These are phyloP conservation scores for Russula sp. DNA, from an alignment of 768 basidiomycete genomes.

Conservation along the genomic window DNA sequence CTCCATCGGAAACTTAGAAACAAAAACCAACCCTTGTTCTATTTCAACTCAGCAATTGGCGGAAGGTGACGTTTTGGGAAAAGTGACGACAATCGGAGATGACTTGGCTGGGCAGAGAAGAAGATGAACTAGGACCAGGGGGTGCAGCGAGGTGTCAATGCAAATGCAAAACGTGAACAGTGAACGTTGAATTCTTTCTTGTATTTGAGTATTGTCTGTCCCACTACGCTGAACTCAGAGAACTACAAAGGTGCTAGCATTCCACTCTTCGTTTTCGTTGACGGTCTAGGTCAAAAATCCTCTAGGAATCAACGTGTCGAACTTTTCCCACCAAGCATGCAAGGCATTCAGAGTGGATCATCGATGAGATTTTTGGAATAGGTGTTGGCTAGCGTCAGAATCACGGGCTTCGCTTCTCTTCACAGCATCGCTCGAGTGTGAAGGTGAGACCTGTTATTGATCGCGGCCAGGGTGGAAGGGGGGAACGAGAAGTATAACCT, in stretches of 20 bases:
- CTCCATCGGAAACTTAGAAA: no score
- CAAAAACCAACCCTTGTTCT: conserved; percentile 40
- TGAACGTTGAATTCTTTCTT: conserved; percentile 27
- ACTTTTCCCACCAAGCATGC: conserved; percentile 31
- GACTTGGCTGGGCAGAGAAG: conserved; percentile 41
- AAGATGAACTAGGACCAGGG: conserved; percentile 53
- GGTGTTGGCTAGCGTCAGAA: conserved; percentile 36
- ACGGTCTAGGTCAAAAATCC: conserved; percentile 59
- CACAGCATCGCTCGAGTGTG: conserved; percentile 46
- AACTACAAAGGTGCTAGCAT: conserved; percentile 52
- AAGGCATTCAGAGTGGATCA: conserved; percentile 41
- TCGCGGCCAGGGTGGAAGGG: conserved; percentile 42
- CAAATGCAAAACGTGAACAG: conserved; percentile 40
- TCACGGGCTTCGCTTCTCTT: conserved; percentile 35
- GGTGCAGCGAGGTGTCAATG: conserved; percentile 55
- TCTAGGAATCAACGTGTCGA: conserved; percentile 29
- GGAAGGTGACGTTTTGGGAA: conserved; percentile 48
- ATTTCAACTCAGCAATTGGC: conserved; percentile 28
- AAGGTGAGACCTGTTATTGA: conserved; percentile 47
- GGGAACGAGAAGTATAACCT: conserved; percentile 29
- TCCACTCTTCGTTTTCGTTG: conserved; percentile 49
- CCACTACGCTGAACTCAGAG: conserved; percentile 42
- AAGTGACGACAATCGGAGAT: conserved; percentile 43
- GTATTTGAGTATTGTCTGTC: conserved; percentile 39
- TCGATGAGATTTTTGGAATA: conserved; percentile 43